A percentile compares a stretch with the other conserved stretches of the same genome.
Conservation (phyloP, 1,139 yeast genomes). For the Geotrichum histeridarum region DNA sequence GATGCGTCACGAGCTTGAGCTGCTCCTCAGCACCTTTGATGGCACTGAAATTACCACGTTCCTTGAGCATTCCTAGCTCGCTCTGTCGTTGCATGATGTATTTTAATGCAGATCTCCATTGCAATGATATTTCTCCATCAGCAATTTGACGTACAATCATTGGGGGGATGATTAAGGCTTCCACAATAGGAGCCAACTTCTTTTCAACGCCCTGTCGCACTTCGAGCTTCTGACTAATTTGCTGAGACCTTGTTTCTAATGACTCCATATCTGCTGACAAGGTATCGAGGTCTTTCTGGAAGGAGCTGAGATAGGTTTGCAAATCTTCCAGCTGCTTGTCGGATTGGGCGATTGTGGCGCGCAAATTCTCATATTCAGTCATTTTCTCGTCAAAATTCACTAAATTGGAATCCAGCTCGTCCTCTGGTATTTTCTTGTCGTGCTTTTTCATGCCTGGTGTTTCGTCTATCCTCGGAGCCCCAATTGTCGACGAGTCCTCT, state of each 20-base stretch:
- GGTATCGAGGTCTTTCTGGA: constrained; percentile 53
- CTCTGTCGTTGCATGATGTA: constrained; percentile 27
- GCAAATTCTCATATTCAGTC: constrained; percentile 38
- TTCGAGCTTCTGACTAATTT: constrained; percentile 54
- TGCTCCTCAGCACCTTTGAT: constrained; percentile 37
- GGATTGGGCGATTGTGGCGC: constrained; percentile 40
- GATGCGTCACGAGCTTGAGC: constrained; percentile 44
- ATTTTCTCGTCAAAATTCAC: constrained; percentile 23
- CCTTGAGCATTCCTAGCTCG: constrained; percentile 22
- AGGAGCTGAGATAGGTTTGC: constrained; percentile 44
- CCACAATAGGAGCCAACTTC: constrained; percentile 62
- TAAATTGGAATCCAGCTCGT: constrained; percentile 10
- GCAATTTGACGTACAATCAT: constrained; percentile 32
- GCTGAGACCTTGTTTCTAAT: constrained; percentile 53
- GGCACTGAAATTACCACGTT: constrained; percentile 22
- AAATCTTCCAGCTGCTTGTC: constrained; percentile 40
- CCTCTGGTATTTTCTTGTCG: neutral
- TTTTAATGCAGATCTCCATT: constrained; percentile 36
- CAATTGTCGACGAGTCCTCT: neutral
- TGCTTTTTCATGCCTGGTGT: neutral
- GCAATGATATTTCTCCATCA: constrained; percentile 34
- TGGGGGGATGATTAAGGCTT: constrained; percentile 75
- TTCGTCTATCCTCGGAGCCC: neutral
- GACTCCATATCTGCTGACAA: constrained; percentile 57
- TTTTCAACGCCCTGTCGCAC: constrained; percentile 53